phyloP scores from a whole-genome alignment of 2,329 filamentous ascomycete genomes.

The Sphaerulina vaccinii region DNA sequence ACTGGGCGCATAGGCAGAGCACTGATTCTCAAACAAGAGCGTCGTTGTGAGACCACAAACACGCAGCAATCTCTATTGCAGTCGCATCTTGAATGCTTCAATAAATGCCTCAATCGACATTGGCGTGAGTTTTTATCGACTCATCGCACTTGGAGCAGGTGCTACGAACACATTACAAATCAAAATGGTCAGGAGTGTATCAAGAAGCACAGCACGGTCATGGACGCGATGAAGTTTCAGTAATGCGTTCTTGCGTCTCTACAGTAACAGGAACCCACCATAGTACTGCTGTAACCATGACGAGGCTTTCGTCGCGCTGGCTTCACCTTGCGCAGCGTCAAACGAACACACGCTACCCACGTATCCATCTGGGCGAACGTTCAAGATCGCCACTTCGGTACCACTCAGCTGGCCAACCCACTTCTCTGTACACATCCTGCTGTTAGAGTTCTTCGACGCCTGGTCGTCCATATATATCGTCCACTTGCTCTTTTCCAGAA shows the following conservation, averaged over 20 bases:
- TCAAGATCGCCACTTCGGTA: conserved; percentile 62
- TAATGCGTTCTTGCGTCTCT: neutral
- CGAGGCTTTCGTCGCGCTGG: conserved; percentile 32
- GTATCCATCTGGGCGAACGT: conserved; percentile 72
- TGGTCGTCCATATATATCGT: conserved; percentile 70
- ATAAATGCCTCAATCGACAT: too few relatives aligned
- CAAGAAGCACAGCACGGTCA: neutral
- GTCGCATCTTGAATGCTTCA: neutral
- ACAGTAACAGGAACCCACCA: conserved; percentile 43
- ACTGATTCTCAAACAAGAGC: conserved; percentile 2
- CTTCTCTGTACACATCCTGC: conserved; percentile 59
- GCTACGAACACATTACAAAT: too few relatives aligned
- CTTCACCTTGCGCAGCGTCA: conserved; percentile 22
- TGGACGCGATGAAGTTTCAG: neutral
- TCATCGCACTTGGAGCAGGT: too few relatives aligned
- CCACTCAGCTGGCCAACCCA: conserved; percentile 63
- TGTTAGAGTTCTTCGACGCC: conserved; percentile 55
- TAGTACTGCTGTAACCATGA: conserved; percentile 55
- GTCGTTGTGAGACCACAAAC: conserved; percentile 1
- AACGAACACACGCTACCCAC: conserved; percentile 61
- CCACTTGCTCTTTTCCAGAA: conserved; percentile 66
- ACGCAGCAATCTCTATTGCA: too few relatives aligned
- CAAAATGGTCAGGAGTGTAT: neutral
- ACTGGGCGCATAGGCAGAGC: conserved; percentile 10
- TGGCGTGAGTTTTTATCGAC: too few relatives aligned